Percentiles rank a stretch among this genome's conserved stretches.
Conservation (phyloP, 2,329 filamentous ascomycete species). For the Elsinoe batatas region DNA sequence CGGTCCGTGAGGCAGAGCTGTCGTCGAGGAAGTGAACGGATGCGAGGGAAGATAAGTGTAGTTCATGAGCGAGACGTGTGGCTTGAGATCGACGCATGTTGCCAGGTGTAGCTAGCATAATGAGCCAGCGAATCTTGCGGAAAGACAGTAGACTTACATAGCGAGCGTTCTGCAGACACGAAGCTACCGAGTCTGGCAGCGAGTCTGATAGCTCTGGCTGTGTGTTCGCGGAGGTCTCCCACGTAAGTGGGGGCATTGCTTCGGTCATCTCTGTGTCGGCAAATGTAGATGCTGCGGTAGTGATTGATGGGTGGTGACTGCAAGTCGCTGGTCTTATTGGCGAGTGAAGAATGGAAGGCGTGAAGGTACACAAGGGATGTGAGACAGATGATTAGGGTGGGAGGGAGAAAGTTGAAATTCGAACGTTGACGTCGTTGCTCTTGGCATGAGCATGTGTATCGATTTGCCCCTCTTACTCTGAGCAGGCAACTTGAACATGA, state of each 20-base stretch:
- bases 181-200: constrained; percentile 74
- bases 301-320: not conserved
- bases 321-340: not conserved
- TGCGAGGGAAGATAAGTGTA: constrained; percentile 75
- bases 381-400: not conserved
- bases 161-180: constrained; percentile 86
- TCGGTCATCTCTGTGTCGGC: constrained; percentile 19
- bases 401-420: not conserved
- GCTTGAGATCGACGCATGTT: constrained; percentile 71
- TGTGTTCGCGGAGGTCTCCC: constrained; percentile 53
- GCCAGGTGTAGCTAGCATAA: constrained; percentile 77
- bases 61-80: constrained; percentile 96
- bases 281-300: not conserved
- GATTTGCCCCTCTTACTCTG: not conserved
- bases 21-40: constrained; percentile 50
- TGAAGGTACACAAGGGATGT: not conserved
- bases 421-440: constrained; percentile 9
- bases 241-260: constrained; percentile 23
- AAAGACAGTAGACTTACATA: constrained; percentile 55
- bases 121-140: constrained; percentile 14
- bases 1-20: constrained; percentile 35
- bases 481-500: too few relatives aligned
- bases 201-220: constrained; percentile 58
- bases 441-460: constrained; percentile 1
- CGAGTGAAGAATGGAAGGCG: not conserved